Evolutionary conservation across 495 filamentous ascomycete genomes (phyloP).

Genomic region (Thermothielavioides terrestris): DNA sequence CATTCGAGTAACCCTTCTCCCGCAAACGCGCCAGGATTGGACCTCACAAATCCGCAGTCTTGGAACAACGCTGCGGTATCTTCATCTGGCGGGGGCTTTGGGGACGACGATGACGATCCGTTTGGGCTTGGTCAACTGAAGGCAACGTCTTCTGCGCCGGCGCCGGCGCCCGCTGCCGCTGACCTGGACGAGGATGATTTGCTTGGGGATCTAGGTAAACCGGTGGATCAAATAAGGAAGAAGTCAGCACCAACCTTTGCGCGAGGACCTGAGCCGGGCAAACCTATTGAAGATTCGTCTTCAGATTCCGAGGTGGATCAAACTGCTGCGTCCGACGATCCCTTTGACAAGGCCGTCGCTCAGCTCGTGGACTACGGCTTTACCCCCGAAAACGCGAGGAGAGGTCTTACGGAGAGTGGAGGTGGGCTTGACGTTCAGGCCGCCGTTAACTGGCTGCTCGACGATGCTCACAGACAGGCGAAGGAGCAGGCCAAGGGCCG

Average conservation of each 20-base stretch:
- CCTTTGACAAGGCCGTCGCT: conserved; percentile 72
- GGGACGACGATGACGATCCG: conserved; percentile 61
- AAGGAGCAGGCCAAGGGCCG: conserved; percentile 42
- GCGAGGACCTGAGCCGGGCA: conserved; percentile 34
- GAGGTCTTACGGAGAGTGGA: conserved; percentile 69
- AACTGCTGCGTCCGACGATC: conserved; percentile 38
- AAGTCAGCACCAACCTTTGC: conserved; percentile 31
- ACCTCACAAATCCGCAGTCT: conserved; percentile 32
- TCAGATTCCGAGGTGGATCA: conserved; percentile 34
- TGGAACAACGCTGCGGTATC: conserved; percentile 25
- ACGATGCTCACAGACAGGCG: conserved; percentile 74
- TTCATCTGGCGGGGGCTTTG: conserved; percentile 16
- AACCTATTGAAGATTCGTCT: conserved; percentile 36
- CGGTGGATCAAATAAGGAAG: conserved; percentile 65
- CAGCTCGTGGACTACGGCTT: conserved; percentile 97
- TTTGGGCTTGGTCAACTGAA: conserved; percentile 73
- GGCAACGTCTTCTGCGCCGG: conserved; percentile 26
- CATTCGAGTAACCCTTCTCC: conserved; percentile 22
- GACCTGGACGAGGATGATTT: conserved; percentile 91
- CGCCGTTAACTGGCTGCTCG: conserved; percentile 82
- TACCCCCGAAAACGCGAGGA: conserved; percentile 64
- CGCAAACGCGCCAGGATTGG: conserved; percentile 17
- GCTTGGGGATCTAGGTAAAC: conserved; percentile 75
- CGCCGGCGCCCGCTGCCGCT: conserved; percentile 52
- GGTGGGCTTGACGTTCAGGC: conserved; percentile 75